Percentiles rank a stretch among this genome's conserved stretches.
Evolutionary conservation across 225 moss, liverwort and hornwort genomes (phyloP).

Genomic region (Pseudisothecium myosuroides): DNA sequence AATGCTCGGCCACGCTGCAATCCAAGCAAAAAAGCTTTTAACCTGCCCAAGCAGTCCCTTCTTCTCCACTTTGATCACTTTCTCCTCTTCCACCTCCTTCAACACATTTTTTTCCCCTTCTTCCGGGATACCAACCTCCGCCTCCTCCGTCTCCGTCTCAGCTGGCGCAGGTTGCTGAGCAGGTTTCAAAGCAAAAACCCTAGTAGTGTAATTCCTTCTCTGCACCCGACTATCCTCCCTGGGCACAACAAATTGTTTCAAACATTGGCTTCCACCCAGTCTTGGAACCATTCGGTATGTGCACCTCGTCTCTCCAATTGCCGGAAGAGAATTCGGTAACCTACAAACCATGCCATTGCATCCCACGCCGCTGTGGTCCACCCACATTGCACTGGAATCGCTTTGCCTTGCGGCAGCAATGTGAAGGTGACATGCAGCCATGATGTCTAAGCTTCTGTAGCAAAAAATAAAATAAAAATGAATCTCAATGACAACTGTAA

Average conservation of each 20-base stretch:
- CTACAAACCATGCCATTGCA: conserved; percentile 12
- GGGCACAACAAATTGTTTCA: background rate
- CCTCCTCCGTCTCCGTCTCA: conserved; percentile 21
- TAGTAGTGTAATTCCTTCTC: background rate
- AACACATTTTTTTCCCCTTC: background rate
- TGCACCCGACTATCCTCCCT: background rate
- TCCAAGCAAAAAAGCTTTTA: conserved; percentile 30
- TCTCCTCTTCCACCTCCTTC: conserved; percentile 14
- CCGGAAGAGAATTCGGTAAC: background rate
- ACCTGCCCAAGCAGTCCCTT: conserved; percentile 19
- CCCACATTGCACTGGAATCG: conserved; percentile 3
- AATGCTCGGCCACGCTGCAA: conserved; percentile 37
- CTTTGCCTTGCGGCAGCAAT: conserved; percentile 5
- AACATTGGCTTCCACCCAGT: background rate
- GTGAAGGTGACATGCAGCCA: conserved; percentile 29
- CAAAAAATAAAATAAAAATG: background rate
- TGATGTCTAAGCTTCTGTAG: background rate
- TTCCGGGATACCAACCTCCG: background rate
- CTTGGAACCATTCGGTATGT: conserved; percentile 3
- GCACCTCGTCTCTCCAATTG: conserved; percentile 10
- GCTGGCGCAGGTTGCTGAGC: background rate
- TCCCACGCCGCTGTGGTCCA: background rate
- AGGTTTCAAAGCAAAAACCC: conserved; percentile 10
- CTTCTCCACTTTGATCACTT: conserved; percentile 44
- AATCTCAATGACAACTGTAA: background rate